Base-by-base conservation (phyloP, 768 basidiomycete genomes). In the Clitopilus passeckerianus region DNA sequence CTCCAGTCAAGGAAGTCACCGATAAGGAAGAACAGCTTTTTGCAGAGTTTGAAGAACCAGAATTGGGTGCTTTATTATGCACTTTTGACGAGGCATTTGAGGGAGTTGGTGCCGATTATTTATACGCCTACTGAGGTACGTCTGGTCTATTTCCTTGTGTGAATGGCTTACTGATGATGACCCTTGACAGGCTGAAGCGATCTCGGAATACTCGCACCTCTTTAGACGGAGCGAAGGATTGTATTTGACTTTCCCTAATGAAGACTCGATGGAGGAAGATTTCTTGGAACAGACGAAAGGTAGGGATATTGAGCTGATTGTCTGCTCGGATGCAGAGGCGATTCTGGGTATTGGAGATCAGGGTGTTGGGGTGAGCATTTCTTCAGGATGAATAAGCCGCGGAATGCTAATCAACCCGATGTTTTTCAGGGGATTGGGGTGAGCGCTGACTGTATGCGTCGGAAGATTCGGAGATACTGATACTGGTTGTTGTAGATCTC, bases 281-380 rank as follows among this genome's bases (percentile, higher is more conserved):
- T 90, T 90, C 66, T 71, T 93, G 22, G 87, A 88, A 64, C 82
- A 85, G 65, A 87, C 82, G 1, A 75, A 74, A 34, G 84, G 81
- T 6, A 74, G 78, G 24, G 74, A 86, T 24, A 83, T 95, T 57
- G 88, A 94, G 61, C 76, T 95, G 22, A 79, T 95, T 55, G 91
- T 95, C 23, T 87, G 88, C 57, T 89, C 91, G 0, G 93, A 95
- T 68, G 84, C 87, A 4, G 92, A 93, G 65, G 90, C 90, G 0
- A 94, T 95, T 60, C 75, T 95, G 9, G 93, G 93, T 15, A 82
- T 82, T 55, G 80, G 80, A 1, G 80, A 82, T 67, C 80, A 82
- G 63, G 80, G 93, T 59, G 91, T 93, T 72, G 90, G 77, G 70
- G 86, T 81, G 66, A 56, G 72, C 0, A 10, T 34, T 60, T 67